These are phyloP conservation scores for Allium cepa DNA, from an alignment of 106 monocot genomes.

Conservation along the genomic window DNA sequence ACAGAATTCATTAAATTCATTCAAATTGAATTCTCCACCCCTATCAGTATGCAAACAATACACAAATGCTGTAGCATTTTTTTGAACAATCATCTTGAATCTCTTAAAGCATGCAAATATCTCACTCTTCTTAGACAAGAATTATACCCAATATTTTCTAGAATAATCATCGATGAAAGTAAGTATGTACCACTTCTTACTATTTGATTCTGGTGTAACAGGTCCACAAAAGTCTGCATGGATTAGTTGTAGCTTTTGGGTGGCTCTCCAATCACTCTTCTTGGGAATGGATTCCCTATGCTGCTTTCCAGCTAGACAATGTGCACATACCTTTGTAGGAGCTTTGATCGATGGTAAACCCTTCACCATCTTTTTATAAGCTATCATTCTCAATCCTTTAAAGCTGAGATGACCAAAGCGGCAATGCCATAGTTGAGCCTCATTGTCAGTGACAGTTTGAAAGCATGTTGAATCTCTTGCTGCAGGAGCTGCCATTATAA, in stretches of 20 bases:
- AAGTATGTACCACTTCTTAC: background rate
- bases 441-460: background rate
- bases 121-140: background rate
- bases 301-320: background rate
- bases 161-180: background rate
- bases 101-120: background rate
- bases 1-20: background rate
- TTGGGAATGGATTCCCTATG: background rate
- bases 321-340: background rate
- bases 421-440: slow-evolving; percentile 1
- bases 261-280: background rate
- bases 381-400: background rate
- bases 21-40: background rate
- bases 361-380: background rate
- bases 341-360: background rate
- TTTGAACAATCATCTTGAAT: slow-evolving; percentile 1
- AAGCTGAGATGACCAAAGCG: background rate
- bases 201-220: background rate
- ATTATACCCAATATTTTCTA: background rate
- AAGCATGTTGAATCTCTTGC: slow-evolving; percentile 3
- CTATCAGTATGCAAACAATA: background rate
- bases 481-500: background rate
- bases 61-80: background rate
- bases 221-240: background rate
- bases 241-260: background rate